Evolutionary conservation across 2,329 filamentous ascomycete genomes (phyloP).

Genomic region (Cyphellophora europaea): DNA sequence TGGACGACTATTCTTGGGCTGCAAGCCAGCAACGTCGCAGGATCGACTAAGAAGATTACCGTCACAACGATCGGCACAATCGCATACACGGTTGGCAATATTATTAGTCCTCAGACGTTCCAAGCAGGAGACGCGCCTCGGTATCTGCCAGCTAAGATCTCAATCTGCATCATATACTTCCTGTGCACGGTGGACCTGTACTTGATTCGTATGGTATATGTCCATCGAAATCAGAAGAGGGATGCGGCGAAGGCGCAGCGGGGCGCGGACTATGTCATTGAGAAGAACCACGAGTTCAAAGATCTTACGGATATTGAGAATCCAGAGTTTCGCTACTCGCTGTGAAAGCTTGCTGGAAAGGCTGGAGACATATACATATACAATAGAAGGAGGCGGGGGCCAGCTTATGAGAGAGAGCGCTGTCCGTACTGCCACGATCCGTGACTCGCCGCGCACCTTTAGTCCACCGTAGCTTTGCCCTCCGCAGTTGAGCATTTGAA

Average conservation of each 20-base stretch:
- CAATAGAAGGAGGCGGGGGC: no score
- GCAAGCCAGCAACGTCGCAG: conserved; percentile 27
- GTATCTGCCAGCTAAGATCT: conserved; percentile 22
- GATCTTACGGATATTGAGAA: conserved; percentile 21
- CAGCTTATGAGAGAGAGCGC: no score
- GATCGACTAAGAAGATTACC: conserved; percentile 29
- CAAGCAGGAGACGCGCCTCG: conserved; percentile 25
- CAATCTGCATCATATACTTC: conserved; percentile 21
- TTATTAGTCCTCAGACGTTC: conserved; percentile 35
- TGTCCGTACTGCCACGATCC: no score
- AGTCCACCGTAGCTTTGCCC: no score
- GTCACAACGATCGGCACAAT: conserved; percentile 26
- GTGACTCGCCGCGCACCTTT: no score
- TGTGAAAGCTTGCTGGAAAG: conserved; percentile 10
- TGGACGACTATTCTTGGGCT: conserved; percentile 30
- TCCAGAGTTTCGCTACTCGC: conserved; percentile 19
- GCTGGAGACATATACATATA: no score
- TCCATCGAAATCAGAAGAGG: conserved; percentile 21
- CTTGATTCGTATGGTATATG: conserved; percentile 23
- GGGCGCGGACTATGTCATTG: conserved; percentile 18
- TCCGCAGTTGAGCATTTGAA: no score
- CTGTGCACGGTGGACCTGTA: conserved; percentile 22
- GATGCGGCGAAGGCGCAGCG: conserved; percentile 20
- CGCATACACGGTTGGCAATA: conserved; percentile 32
- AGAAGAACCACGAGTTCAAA: conserved; percentile 26